These are phyloP conservation scores for rapeseed (Brassica napus) DNA, from an alignment of 345 rosid genomes.

Conservation along the genomic window Da-Ae NC_063435.1:1194501-1195000, in stretches of 20 bases:
- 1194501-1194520: slow-evolving; percentile 87
- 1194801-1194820: slow-evolving; percentile 88
- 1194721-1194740: slow-evolving; percentile 96
- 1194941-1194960: slow-evolving; percentile 76
- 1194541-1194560: background rate
- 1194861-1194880: slow-evolving; percentile 97
- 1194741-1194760: slow-evolving; percentile 96
- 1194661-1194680: slow-evolving; percentile 19
- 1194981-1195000: slow-evolving; percentile 99
- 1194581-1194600: background rate
- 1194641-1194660: background rate
- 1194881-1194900: background rate
- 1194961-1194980: slow-evolving; percentile 90
- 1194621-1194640: background rate
- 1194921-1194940: slow-evolving; percentile 10
- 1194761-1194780: slow-evolving; percentile 97
- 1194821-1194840: slow-evolving; percentile 77
- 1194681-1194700: background rate
- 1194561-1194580: slow-evolving; percentile 4
- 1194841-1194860: slow-evolving; percentile 91
- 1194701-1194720: slow-evolving; percentile 21
- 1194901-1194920: background rate
- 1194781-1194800: slow-evolving; percentile 94
- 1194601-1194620: background rate
- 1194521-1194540: slow-evolving; percentile 19